Conservation (phyloP, 352 stramenopile genomes). For the Halophytophthora polymorphica region DNA sequence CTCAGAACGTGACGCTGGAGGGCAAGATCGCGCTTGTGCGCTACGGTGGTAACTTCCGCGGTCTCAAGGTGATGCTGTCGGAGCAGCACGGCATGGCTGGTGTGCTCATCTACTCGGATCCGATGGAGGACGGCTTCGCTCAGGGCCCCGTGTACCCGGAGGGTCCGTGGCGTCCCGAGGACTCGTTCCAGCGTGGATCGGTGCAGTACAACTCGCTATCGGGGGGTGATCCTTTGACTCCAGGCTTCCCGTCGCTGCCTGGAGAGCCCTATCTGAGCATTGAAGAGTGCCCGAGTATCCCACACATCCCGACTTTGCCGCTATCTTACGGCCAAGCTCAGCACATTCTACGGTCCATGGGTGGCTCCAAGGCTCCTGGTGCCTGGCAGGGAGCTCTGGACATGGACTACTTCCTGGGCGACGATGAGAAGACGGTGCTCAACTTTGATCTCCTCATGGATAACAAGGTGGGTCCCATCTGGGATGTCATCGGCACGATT, state of each 20-base stretch:
- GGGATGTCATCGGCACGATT: constrained; percentile 87
- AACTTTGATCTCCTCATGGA: constrained; percentile 66
- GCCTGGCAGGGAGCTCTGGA: constrained; percentile 43
- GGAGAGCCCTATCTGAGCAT: constrained; percentile 17
- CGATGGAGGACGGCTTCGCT: constrained; percentile 72
- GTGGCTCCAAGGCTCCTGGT: constrained; percentile 40
- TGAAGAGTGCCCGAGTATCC: constrained; percentile 58
- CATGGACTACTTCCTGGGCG: constrained; percentile 65
- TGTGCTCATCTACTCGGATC: constrained; percentile 87
- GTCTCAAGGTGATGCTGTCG: constrained; percentile 74
- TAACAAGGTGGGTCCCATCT: constrained; percentile 70
- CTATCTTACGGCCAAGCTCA: constrained; percentile 78
- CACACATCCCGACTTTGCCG: constrained; percentile 60
- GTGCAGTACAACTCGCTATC: constrained; percentile 69
- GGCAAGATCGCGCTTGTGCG: constrained; percentile 81
- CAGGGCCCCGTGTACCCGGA: constrained; percentile 68
- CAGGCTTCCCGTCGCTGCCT: constrained; percentile 15
- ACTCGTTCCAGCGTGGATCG: constrained; percentile 83
- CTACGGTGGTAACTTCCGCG: constrained; percentile 71
- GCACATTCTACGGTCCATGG: constrained; percentile 58
- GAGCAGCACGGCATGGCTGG: constrained; percentile 65
- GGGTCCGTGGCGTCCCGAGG: constrained; percentile 70
- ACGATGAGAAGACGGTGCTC: constrained; percentile 43
- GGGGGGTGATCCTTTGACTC: constrained; percentile 67
- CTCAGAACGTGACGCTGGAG: constrained; percentile 51